Evolutionary conservation across 768 basidiomycete genomes (phyloP).

Genomic region (Russula olivacea): DNA sequence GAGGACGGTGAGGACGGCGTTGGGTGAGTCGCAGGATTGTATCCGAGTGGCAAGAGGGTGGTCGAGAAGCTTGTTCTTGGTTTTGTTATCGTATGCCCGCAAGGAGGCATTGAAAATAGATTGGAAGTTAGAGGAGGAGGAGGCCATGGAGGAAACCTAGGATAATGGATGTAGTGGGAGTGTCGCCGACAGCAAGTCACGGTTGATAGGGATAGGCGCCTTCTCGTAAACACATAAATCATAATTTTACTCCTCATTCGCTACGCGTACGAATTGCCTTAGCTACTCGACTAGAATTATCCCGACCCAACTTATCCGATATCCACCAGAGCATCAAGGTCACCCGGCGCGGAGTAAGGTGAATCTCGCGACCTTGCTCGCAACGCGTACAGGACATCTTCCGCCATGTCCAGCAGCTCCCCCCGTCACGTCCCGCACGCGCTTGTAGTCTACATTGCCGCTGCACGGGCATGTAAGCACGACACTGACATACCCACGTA

Average conservation of each 20-base stretch:
- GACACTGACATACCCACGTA: slow-evolving; percentile 83
- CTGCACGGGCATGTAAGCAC: slow-evolving; percentile 81
- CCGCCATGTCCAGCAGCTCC: slow-evolving; percentile 83
- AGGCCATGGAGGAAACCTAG: no score
- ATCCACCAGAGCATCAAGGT: slow-evolving; percentile 70
- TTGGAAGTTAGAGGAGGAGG: no score
- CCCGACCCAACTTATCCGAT: slow-evolving; percentile 54
- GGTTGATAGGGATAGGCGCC: no score
- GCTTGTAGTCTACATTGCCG: slow-evolving; percentile 60
- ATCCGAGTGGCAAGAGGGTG: no score
- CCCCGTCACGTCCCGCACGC: slow-evolving; percentile 63
- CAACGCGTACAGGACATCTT: slow-evolving; percentile 84
- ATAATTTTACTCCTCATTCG: slow-evolving; percentile 32
- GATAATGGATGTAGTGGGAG: no score
- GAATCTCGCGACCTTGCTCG: no score
- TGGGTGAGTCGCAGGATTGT: no score
- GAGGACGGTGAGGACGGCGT: no score
- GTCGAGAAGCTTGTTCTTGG: no score
- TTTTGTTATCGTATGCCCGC: no score
- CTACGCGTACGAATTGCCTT: slow-evolving; percentile 57
- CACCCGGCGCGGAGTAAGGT: slow-evolving; percentile 49
- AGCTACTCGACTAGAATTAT: slow-evolving; percentile 72
- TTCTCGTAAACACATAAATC: neutral
- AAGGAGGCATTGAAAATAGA: no score
- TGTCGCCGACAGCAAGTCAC: no score